Conservation (phyloP, 345 rosid species). For the Eucalyptus tenuipes region DNA sequence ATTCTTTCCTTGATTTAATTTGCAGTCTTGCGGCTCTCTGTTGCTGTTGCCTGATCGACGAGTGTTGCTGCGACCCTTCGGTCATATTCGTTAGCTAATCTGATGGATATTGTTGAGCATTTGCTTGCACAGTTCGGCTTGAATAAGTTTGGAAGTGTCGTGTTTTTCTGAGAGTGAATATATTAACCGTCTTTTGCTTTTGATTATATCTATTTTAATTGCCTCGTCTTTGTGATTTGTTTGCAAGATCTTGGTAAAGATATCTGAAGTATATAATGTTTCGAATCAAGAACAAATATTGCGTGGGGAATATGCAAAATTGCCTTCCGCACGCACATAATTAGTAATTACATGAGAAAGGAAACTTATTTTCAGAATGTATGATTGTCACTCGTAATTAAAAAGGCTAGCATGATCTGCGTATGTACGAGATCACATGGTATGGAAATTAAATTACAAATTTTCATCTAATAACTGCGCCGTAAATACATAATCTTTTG, state of each 20-base stretch:
- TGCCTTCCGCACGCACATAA: background rate
- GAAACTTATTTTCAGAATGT: background rate
- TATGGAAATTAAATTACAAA: background rate
- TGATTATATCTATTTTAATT: background rate
- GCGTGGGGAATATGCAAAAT: background rate
- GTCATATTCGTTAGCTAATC: background rate
- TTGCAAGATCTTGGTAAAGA: background rate
- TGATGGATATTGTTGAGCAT: background rate
- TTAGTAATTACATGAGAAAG: background rate
- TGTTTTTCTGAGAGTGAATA: background rate
- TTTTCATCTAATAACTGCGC: background rate
- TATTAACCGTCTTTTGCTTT: background rate
- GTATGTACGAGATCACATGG: background rate
- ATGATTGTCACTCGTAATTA: background rate
- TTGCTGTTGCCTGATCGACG: slow-evolving; percentile 18
- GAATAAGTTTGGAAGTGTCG: background rate
- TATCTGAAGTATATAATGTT: background rate
- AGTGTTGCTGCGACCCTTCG: slow-evolving; percentile 20
- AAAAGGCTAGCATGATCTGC: background rate
- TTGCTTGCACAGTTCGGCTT: background rate
- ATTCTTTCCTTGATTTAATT: background rate
- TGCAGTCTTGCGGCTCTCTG: slow-evolving; percentile 19
- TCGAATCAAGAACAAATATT: background rate
- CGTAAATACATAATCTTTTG: background rate
- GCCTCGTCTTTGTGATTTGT: background rate